phyloP scores from a whole-genome alignment of 306 rosid genomes.

The Sicyos baderoa region DNA sequence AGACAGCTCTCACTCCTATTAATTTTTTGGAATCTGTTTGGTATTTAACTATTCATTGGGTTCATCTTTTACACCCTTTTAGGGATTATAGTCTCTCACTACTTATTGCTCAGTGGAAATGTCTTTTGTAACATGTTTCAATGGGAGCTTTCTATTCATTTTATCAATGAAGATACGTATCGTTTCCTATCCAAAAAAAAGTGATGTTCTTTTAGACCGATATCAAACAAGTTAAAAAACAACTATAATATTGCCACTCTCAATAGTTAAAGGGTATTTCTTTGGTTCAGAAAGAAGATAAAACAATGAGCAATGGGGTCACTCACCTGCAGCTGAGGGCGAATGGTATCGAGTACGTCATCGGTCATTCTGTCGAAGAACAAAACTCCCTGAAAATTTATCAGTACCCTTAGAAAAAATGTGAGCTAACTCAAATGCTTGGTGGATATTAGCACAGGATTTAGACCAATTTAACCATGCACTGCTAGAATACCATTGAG shows the following conservation, averaged over 20 bases:
- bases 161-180: no score
- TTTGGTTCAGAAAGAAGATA: conserved; percentile 3
- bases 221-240: not conserved
- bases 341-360: conserved; percentile 53
- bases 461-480: not conserved
- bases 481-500: not conserved
- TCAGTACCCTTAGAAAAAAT: conserved; percentile 5
- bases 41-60: no score
- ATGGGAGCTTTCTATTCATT: no score
- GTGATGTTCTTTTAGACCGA: not conserved
- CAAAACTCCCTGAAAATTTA: conserved; percentile 59
- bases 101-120: no score
- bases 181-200: no score
- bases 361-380: conserved; percentile 92
- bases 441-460: conserved; percentile 5
- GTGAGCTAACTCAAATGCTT: not conserved
- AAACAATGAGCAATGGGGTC: conserved; percentile 1
- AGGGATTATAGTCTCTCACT: no score
- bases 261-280: not conserved
- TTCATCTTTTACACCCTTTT: no score
- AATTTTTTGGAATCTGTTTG: no score
- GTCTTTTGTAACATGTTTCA: no score
- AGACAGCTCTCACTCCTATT: no score
- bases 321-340: conserved; percentile 56
- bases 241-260: not conserved